Evolutionary conservation across 345 rosid species (phyloP).

Genomic region (Pistacia integerrima): DNA sequence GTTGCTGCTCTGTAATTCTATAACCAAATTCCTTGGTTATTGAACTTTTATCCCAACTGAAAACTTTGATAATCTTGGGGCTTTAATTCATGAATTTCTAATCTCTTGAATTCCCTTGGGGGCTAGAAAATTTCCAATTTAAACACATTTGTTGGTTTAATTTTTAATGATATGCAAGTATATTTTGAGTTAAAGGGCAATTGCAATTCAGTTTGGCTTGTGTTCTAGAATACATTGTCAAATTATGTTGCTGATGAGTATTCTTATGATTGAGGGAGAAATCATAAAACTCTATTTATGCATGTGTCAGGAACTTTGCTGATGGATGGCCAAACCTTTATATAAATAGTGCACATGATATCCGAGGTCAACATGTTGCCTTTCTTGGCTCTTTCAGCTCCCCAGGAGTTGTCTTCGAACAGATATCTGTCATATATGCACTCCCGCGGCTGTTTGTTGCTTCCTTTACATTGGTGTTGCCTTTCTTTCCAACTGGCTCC

Average conservation of each 20-base stretch:
- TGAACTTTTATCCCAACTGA: not conserved
- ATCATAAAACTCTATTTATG: conserved; percentile 14
- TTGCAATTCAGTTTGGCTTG: not conserved
- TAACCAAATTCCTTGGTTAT: not conserved
- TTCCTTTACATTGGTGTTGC: conserved; percentile 87
- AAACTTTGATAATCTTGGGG: not conserved
- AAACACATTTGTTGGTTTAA: not conserved
- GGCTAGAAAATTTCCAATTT: not conserved
- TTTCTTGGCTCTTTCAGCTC: conserved; percentile 94
- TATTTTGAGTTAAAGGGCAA: not conserved
- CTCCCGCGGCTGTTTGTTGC: conserved; percentile 91
- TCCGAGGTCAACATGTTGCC: conserved; percentile 93
- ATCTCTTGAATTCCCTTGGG: not conserved
- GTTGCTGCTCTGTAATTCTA: no score
- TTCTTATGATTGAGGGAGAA: not conserved
- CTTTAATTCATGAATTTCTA: not conserved
- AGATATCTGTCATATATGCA: conserved; percentile 94
- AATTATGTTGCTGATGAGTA: not conserved
- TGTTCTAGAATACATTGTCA: not conserved
- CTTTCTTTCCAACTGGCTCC: conserved; percentile 98
- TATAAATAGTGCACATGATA: conserved; percentile 89
- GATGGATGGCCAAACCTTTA: conserved; percentile 96
- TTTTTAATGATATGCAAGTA: not conserved
- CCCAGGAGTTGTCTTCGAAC: conserved; percentile 91
- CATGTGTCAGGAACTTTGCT: conserved; percentile 74